phyloP scores from a whole-genome alignment of 2,329 filamentous ascomycete genomes.

The Nothopassalora personata region DNA sequence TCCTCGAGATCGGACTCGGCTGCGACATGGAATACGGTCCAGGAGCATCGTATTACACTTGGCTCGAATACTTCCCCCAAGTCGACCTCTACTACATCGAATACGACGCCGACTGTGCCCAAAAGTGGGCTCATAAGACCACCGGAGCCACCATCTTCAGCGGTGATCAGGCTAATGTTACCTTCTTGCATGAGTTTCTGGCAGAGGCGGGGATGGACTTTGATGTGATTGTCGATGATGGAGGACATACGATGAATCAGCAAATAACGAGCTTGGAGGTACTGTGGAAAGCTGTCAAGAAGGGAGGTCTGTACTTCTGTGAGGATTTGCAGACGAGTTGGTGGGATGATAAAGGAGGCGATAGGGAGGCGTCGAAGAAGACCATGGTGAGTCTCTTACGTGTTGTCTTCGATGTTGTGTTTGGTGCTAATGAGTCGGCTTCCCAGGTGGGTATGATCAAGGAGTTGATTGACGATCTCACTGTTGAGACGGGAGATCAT shows the following conservation, averaged over 20 bases:
- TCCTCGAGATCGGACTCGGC: slow-evolving; percentile 41
- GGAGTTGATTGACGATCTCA: slow-evolving; percentile 25
- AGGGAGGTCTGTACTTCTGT: slow-evolving; percentile 30
- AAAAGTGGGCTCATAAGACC: slow-evolving; percentile 34
- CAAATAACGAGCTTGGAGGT: slow-evolving; percentile 35
- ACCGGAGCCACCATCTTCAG: slow-evolving; percentile 37
- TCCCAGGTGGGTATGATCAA: slow-evolving; percentile 19
- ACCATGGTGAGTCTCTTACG: slow-evolving; percentile 14
- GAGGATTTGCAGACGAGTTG: slow-evolving; percentile 28
- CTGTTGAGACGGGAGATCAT: slow-evolving; percentile 11
- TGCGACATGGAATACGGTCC: slow-evolving; percentile 39
- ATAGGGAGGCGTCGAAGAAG: slow-evolving; percentile 13
- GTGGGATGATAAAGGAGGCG: slow-evolving; percentile 24
- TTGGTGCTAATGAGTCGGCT: background rate
- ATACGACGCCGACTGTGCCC: slow-evolving; percentile 35
- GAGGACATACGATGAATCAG: slow-evolving; percentile 37
- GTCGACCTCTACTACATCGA: slow-evolving; percentile 43
- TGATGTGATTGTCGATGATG: slow-evolving; percentile 41
- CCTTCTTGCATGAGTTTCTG: slow-evolving; percentile 36
- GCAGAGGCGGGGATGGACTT: slow-evolving; percentile 33
- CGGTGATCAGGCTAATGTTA: slow-evolving; percentile 37
- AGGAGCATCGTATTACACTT: slow-evolving; percentile 39
- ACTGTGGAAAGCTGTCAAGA: slow-evolving; percentile 36
- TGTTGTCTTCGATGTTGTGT: background rate
- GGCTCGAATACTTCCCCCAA: slow-evolving; percentile 38